Base-by-base conservation (phyloP, 305 asterid species). In the Petunia hybrid region DNA sequence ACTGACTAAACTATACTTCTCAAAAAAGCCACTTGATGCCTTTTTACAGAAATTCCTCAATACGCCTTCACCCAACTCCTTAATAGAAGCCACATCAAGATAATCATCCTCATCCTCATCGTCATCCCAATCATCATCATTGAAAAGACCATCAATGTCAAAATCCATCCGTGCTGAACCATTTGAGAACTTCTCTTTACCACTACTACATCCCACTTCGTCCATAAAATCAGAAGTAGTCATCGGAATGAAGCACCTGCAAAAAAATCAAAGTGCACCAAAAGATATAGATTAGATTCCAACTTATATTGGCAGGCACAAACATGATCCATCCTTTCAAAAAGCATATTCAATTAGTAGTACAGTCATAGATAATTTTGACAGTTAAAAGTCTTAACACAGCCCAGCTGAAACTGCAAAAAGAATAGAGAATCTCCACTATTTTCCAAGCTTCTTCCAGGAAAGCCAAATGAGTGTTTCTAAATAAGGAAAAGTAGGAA, bases 1-100 rank as follows among this genome's bases (percentile, higher is more conserved):
- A 85, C 97, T 89, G 5, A 95, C 85, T 14, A 95, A 84, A 13
- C 98, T 97, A 78, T 92, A 87, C 31, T 95, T 87, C 57, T 90
- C 95, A 78, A 90, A 95, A 82, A 95, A 95, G 0, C 89, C 85
- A 1, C 89, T 87, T 57, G 97, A 80, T 31, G 97, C 94, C 82
- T 91, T 91, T 85, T 81, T 91, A 73, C 96, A 89, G 76, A 94
- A 92, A 13, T 4, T 77, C 82, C 84, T 88, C 76, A 94, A 69
- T 75, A 70, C 80, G 3, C 87, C 84, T 68, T 85, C 90, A 14
- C 85, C 87, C 73, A 94, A 64, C 4, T 86, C 91, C 81, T 80
- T 83, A 75, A 95, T 39, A 63, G 89, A 66, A 60, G 64, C 74
- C 13, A 57, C 46, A 4, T 82, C 83, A 55, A 66, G 42, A 59